Evolutionary conservation across 2,329 filamentous ascomycete genomes (phyloP).

Genomic region (Allantophomopsis cytisporea): DNA sequence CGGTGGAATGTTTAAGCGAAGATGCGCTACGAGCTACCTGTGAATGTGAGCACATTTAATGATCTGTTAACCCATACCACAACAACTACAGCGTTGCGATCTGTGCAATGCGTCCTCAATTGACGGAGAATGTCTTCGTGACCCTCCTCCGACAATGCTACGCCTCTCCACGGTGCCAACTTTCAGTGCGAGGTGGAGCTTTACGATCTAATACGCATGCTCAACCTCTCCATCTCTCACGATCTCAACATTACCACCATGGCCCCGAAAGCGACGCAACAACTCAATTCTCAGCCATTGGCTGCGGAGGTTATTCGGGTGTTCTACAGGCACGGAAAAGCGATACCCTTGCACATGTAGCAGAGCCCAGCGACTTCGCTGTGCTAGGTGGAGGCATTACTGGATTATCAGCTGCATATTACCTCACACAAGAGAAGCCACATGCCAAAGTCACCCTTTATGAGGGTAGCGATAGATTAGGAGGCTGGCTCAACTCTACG

Average conservation of each 20-base stretch:
- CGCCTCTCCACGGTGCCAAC: slow-evolving; percentile 8
- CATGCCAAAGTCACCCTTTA: slow-evolving; percentile 66
- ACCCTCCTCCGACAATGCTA: slow-evolving; percentile 13
- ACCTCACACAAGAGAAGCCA: slow-evolving; percentile 55
- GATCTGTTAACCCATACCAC: no score
- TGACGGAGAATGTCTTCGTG: slow-evolving; percentile 12
- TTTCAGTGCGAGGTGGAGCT: background rate
- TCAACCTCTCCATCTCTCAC: slow-evolving; percentile 1
- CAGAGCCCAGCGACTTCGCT: slow-evolving; percentile 23
- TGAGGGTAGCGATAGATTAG: slow-evolving; percentile 55
- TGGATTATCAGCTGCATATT: slow-evolving; percentile 67
- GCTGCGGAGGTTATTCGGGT: background rate
- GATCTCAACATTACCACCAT: background rate
- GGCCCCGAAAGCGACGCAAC: background rate
- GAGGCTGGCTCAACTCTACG: slow-evolving; percentile 74
- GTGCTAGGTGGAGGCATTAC: slow-evolving; percentile 75
- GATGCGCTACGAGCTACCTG: slow-evolving; percentile 5
- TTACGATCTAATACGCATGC: background rate
- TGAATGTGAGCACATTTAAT: background rate
- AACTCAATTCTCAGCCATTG: background rate
- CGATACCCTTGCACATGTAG: background rate
- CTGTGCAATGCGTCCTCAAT: slow-evolving; percentile 12
- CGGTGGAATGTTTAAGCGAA: slow-evolving; percentile 1
- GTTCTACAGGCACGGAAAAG: background rate
- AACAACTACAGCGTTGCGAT: background rate